Base-by-base conservation (phyloP, 805 yeast species). In the fission yeast (Schizosaccharomyces pombe) region DNA sequence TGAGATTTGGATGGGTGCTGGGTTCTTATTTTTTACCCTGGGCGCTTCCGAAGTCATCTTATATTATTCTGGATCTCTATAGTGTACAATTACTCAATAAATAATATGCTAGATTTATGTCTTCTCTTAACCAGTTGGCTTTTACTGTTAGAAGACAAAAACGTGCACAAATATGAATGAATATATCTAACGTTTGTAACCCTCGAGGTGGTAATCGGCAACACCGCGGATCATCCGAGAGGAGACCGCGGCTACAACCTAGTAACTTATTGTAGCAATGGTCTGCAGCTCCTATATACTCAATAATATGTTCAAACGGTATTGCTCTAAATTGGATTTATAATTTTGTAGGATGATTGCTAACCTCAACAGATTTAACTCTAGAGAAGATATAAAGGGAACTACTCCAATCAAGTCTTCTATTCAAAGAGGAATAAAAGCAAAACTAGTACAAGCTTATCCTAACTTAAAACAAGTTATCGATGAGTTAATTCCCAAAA, bases 401-500 rank as follows among this genome's bases (percentile, higher is more conserved):
- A 80, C 91, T 59, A 79, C 95, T 12, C 89, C 89, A 63, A 80
- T 87, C 66, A 87, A 87, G 67, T 83, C 95, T 0, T 87, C 96
- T 1, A 87, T 82, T n/a, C 95, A 86, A 66, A 76, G 96, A 66
- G 81, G 82, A n/a, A 72, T 89, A 60, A 84, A 84, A 64, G 60
- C 82, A 19, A 83, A 79, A 61, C 72, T 87, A 55, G 82, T 81
- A 1, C 70, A 72, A 3, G 85, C 80, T 65, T 87, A 79, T 64
- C 86, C 85, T 22, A 69, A 67, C n/a, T 67, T 85, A 58, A 94
- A 83, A 62, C 75, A 78, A 4, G 78, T 75, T 11, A 80, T 87
- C 49, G 95, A 87, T 62, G 82, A 76, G 54, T 69, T 86, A 57
- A 75, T 86, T 61, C 96, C 96, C 62, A 87, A 89, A 70, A 87